Percentiles rank a stretch among this genome's conserved stretches.
These are phyloP conservation scores for Cunninghamia lanceolata DNA, from an alignment of 75 land plant genomes.

Conservation along the genomic window DNA sequence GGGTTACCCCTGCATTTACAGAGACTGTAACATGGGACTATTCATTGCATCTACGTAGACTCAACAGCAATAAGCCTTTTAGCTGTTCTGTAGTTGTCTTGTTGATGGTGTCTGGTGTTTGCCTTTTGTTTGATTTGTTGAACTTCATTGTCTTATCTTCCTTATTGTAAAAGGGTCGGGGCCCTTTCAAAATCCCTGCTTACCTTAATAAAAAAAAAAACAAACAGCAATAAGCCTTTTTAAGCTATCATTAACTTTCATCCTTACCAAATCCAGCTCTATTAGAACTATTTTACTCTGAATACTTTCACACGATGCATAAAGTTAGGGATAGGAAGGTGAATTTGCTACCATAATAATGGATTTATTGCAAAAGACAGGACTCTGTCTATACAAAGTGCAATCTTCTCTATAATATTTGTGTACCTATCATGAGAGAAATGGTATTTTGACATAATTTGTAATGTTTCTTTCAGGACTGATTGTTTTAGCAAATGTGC, in stretches of 20 bases:
- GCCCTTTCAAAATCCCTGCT: too few relatives aligned
- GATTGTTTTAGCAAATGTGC: conserved; percentile 3
- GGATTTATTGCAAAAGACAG: not conserved
- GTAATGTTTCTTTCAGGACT: not conserved
- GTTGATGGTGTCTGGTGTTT: too few relatives aligned
- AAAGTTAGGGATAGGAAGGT: not conserved
- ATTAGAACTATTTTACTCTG: not conserved
- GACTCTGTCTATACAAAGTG: not conserved
- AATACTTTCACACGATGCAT: not conserved
- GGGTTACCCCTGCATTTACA: not conserved
- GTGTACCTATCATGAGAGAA: not conserved
- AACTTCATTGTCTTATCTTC: too few relatives aligned
- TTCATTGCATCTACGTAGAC: not conserved
- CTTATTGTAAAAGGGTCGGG: too few relatives aligned
- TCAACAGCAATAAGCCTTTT: not conserved
- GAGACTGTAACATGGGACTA: not conserved
- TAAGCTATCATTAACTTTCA: not conserved
- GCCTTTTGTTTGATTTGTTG: too few relatives aligned
- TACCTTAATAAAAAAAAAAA: too few relatives aligned
- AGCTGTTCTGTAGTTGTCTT: too few relatives aligned
- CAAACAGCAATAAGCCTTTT: not conserved
- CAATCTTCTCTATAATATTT: not conserved
- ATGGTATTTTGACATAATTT: not conserved
- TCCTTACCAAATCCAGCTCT: not conserved
- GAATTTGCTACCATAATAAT: not conserved